A percentile compares a stretch with the other conserved stretches of the same genome.
Conservation (phyloP, 108 stramenopile genomes). For the Chaetoceros tenuissimus region DNA sequence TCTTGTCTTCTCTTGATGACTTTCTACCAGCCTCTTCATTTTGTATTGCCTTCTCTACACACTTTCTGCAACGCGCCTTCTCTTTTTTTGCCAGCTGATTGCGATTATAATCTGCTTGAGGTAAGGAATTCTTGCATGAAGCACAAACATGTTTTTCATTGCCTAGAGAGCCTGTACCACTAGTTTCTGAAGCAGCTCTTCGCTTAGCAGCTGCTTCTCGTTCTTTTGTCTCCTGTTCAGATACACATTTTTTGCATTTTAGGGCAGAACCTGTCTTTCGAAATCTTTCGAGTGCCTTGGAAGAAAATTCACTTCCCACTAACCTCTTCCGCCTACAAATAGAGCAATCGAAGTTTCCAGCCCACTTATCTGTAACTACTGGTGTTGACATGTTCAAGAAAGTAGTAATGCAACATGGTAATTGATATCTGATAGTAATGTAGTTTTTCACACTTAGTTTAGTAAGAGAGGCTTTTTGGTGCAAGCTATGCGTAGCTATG, state of each 20-base stretch:
- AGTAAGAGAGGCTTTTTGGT: no score
- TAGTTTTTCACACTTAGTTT: no score
- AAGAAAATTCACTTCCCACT: constrained; percentile 32
- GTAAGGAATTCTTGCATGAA: constrained; percentile 11
- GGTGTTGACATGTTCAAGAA: constrained; percentile 53
- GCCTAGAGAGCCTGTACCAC: background rate
- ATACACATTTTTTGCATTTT: constrained; percentile 35
- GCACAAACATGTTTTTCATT: constrained; percentile 20
- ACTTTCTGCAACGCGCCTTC: constrained; percentile 31
- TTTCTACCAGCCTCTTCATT: constrained; percentile 16
- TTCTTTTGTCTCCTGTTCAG: constrained; percentile 18
- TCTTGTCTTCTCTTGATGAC: constrained; percentile 14
- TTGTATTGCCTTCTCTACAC: constrained; percentile 33
- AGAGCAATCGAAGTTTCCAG: constrained; percentile 35
- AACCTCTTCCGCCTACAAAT: constrained; percentile 32
- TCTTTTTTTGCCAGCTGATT: constrained; percentile 38
- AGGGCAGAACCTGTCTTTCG: constrained; percentile 17
- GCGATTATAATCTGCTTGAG: constrained; percentile 19
- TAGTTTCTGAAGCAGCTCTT: background rate
- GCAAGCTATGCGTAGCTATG: no score
- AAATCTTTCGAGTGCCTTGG: constrained; percentile 18
- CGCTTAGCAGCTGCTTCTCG: constrained; percentile 20
- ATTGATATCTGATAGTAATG: no score
- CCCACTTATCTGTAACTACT: constrained; percentile 31
- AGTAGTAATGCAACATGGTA: no score